Percentiles rank a stretch among this genome's conserved stretches.
Evolutionary conservation across 441 rosid genomes (phyloP).

Genomic region (Geranium incanum): DNA sequence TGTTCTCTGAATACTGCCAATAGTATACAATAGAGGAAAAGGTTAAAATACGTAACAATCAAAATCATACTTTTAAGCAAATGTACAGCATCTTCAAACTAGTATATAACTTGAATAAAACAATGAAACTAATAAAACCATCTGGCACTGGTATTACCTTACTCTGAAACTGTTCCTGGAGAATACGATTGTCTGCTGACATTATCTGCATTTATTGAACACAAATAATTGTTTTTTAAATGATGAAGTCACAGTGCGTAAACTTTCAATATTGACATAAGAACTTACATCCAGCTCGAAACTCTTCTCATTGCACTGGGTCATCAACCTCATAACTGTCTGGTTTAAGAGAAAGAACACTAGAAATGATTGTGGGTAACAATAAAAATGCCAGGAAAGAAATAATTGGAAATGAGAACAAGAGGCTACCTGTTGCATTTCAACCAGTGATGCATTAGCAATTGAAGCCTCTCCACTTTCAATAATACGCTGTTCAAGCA

Average conservation of each 20-base stretch:
- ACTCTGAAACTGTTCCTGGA: constrained; percentile 83
- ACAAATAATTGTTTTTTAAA: constrained; percentile 19
- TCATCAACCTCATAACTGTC: constrained; percentile 82
- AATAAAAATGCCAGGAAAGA: background rate
- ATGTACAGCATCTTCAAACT: constrained; percentile 13
- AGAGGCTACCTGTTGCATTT: constrained; percentile 83
- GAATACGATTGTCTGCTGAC: constrained; percentile 89
- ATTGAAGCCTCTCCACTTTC: constrained; percentile 90
- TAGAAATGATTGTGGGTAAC: constrained; percentile 12
- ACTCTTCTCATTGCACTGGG: constrained; percentile 81
- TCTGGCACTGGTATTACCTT: constrained; percentile 41
- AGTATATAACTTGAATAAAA: background rate
- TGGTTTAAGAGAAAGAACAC: constrained; percentile 33
- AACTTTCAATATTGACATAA: constrained; percentile 8
- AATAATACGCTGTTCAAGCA: constrained; percentile 70
- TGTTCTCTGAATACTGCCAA: constrained; percentile 69
- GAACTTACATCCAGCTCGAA: constrained; percentile 85
- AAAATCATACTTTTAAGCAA: background rate
- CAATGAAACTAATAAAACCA: constrained; percentile 2
- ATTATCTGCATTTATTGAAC: constrained; percentile 51
- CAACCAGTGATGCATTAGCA: constrained; percentile 80
- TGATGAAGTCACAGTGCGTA: background rate
- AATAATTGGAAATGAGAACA: constrained; percentile 1
- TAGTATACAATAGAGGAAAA: constrained; percentile 11
- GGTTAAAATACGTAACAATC: constrained; percentile 5